These are phyloP conservation scores for Yarrowia sp. DNA, from an alignment of 805 yeast species.

Conservation along the genomic window DNA sequence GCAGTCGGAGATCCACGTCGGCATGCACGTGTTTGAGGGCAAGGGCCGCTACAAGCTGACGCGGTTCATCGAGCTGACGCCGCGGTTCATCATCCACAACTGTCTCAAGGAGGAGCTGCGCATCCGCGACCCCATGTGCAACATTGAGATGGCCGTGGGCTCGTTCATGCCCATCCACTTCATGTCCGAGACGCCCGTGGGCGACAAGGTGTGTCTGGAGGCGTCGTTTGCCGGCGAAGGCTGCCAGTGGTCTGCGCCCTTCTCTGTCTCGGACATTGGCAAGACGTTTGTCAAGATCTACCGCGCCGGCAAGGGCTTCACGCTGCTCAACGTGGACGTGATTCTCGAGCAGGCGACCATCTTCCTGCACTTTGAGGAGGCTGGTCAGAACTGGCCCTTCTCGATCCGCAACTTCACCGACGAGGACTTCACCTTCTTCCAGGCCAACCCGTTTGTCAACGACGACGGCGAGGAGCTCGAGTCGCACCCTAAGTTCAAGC, in stretches of 20 bases:
- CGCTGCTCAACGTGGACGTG: constrained; percentile 68
- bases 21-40: constrained; percentile 70
- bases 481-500: constrained; percentile 60
- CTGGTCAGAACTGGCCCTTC: constrained; percentile 80
- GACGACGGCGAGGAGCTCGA: constrained; percentile 61
- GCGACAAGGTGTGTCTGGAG: constrained; percentile 48
- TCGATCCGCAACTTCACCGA: constrained; percentile 88
- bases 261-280: constrained; percentile 80
- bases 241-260: constrained; percentile 83
- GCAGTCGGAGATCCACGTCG: constrained; percentile 63
- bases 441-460: constrained; percentile 68
- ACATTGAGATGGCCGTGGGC: constrained; percentile 39
- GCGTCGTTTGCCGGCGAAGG: constrained; percentile 57
- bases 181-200: constrained; percentile 53
- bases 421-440: constrained; percentile 81
- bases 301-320: constrained; percentile 60
- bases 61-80: constrained; percentile 75
- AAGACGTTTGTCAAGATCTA: constrained; percentile 69
- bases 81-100: constrained; percentile 76
- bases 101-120: constrained; percentile 54
- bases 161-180: constrained; percentile 45
- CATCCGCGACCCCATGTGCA: constrained; percentile 49
- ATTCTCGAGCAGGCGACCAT: constrained; percentile 78
- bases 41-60: constrained; percentile 76
- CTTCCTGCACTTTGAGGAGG: constrained; percentile 70